Percentiles rank a stretch among this genome's conserved stretches.
phyloP scores from a whole-genome alignment of 768 basidiomycete genomes.

The Auriculariales sp. region DNA sequence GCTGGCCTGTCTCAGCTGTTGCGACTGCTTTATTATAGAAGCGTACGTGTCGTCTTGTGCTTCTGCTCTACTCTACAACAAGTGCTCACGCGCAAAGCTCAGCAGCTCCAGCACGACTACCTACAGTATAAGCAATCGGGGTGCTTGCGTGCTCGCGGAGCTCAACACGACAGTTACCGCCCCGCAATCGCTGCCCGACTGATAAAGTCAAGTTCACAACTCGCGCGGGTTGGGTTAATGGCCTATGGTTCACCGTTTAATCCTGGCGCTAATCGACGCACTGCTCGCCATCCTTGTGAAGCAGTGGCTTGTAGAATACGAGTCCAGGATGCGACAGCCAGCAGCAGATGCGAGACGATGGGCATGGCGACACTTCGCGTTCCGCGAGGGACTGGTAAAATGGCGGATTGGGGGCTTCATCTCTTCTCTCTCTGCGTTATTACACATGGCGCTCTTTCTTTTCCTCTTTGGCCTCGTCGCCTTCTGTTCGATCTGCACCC shows the following conservation, averaged over 20 bases:
- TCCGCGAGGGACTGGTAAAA: not conserved
- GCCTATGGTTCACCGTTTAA: not conserved
- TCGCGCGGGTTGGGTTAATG: not conserved
- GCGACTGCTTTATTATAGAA: conserved; percentile 4
- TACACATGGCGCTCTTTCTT: conserved; percentile 1
- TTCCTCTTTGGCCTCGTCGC: conserved; percentile 1
- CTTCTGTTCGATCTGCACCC: not conserved
- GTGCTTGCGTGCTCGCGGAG: too few species aligned
- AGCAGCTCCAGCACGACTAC: conserved; percentile 3
- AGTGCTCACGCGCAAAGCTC: too few species aligned
- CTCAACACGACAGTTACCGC: not conserved
- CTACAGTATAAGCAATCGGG: not conserved
- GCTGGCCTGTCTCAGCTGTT: conserved; percentile 6
- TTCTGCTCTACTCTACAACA: too few species aligned
- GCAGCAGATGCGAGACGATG: not conserved
- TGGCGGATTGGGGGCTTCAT: conserved; percentile 1
- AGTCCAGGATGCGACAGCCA: not conserved
- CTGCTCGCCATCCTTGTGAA: not conserved
- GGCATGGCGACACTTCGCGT: not conserved
- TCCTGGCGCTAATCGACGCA: not conserved
- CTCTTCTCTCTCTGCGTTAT: not conserved
- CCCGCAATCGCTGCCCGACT: not conserved
- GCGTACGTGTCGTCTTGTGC: too few species aligned
- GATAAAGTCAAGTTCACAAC: not conserved
- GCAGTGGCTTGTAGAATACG: not conserved